Evolutionary conservation across 768 basidiomycete genomes (phyloP), one percentile per base, ranked within the genome.

Genomic region (Amanita jacksonii): DNA sequence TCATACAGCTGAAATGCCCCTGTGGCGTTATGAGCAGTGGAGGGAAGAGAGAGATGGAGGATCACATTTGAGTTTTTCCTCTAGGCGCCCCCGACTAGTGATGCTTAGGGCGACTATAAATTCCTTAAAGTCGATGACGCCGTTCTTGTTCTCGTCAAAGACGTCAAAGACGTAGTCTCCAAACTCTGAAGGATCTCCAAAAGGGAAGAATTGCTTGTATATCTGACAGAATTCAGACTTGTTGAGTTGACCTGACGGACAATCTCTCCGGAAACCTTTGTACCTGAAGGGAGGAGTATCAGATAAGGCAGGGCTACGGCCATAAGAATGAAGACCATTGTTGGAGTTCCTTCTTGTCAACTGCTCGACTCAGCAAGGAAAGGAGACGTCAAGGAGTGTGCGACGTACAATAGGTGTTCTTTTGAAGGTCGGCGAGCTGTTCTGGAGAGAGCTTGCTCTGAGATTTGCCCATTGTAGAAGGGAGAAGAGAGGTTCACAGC

Each of bases 131-230:
- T 99, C 96, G 66, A 99, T 99, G 20, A 86, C 90, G 45, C 89
- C 90, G 64, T 88, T 93, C 74, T 85, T 82, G 71, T 94, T 89
- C 57, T 83, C 81, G 60, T 94, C 90, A 60, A 92, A 93, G 47
- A 97, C 93, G 57, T 96, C 92, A 74, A 99, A 99, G 57, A 99
- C 94, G 55, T 94, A 93, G 64, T 97, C 88, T 30, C 96, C 92
- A 58, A 99, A 99, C 61, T 94, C 86, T 47, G 71, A 79, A 6
- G 96, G 94, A 63, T 99, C 94, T 50, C 96, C 96, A 57, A 99
- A 99, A 19, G 96, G 96, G 73, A 99, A 99, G 84, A 99, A 99
- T 63, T 98, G 96, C 61, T 92, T 91, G 76, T 98, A 99, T 72
- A 99, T 99, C 63, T 85, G 82, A 57, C 85, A 76, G 68, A 99